Evolutionary conservation across 345 rosid species (phyloP), one percentile per base, ranked within the genome.

Genomic region (Arabidopsis suecica): DNA sequence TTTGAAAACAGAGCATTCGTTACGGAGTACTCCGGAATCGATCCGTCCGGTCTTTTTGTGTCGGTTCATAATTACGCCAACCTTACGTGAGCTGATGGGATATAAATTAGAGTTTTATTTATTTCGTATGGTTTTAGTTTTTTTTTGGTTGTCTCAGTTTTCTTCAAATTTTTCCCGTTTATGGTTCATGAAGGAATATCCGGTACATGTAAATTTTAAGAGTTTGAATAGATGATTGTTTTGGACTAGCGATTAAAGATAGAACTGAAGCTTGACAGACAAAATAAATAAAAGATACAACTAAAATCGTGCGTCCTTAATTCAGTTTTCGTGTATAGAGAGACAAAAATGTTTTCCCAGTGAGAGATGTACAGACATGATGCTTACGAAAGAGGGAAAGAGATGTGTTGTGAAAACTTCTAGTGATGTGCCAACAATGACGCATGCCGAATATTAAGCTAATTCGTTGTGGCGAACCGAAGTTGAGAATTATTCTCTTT

Each of bases 401-500:
- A 59, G 44, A 55, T 6, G 6, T 34, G 13, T 58, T 10, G 20
- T 69, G 56, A 69, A 44, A 23, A 5, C 3, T 12, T 69, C 44
- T 30, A 56, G 56, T 11, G 34, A 58, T 9, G 28, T 48, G 32
- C 36, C 45, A n/a, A 37, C 48, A 59, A 13, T 16, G 48, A 14
- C 67, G 16, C 47, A 47, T 47, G 37, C 58, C 45, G 42, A 34
- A 37, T 37, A 51, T 37, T 33, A 65, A 51, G 37, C 50, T 72
- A 56, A 49, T 60, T 20, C 40, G 30, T 61, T 48, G 68, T 40
- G 60, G 75, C 68, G 68, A 61, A 14, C 16, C 50, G 50, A 49
- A 71, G 59, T 36, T 60, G 68, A 50, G 45, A 50, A 61, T 50
- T 30, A 72, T 72, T 61, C 60, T 72, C 51, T 30, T 72, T 61